Conservation (phyloP, 2,329 filamentous ascomycete genomes). For the Colletotrichum gigasporum region DNA sequence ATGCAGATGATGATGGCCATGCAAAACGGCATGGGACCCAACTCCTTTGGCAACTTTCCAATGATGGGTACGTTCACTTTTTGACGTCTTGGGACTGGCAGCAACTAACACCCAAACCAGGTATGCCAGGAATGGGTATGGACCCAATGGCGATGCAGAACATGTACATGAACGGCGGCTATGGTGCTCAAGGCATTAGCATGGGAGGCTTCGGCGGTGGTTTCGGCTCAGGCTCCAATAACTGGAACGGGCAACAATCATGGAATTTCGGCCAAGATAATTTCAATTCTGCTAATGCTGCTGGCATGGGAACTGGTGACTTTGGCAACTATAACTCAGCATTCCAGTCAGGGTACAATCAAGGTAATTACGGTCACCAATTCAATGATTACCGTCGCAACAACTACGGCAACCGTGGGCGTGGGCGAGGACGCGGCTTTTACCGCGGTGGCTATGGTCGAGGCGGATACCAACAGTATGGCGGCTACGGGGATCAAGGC, state of each 20-base stretch:
- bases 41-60: slow-evolving; percentile 67
- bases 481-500: slow-evolving; percentile 48
- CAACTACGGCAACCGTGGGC: slow-evolving; percentile 73
- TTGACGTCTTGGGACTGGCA: background rate
- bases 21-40: slow-evolving; percentile 72
- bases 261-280: slow-evolving; percentile 90
- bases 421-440: slow-evolving; percentile 73
- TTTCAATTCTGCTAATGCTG: slow-evolving; percentile 87
- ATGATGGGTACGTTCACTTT: slow-evolving; percentile 82
- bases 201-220: slow-evolving; percentile 80
- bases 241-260: slow-evolving; percentile 83
- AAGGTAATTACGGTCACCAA: slow-evolving; percentile 85
- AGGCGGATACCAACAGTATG: slow-evolving; percentile 61
- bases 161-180: slow-evolving; percentile 83
- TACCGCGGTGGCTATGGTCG: slow-evolving; percentile 64
- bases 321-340: slow-evolving; percentile 82
- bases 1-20: slow-evolving; percentile 85
- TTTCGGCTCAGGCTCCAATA: slow-evolving; percentile 71
- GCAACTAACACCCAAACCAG: slow-evolving; percentile 54
- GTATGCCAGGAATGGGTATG: slow-evolving; percentile 87
- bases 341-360: slow-evolving; percentile 81
- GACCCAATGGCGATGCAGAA: slow-evolving; percentile 80
- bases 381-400: slow-evolving; percentile 81
- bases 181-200: slow-evolving; percentile 78
- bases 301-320: slow-evolving; percentile 82